Percentiles rank a stretch among this genome's conserved stretches.
phyloP scores from a whole-genome alignment of 805 yeast genomes.

The Teunomyces lycoperdinae region DNA sequence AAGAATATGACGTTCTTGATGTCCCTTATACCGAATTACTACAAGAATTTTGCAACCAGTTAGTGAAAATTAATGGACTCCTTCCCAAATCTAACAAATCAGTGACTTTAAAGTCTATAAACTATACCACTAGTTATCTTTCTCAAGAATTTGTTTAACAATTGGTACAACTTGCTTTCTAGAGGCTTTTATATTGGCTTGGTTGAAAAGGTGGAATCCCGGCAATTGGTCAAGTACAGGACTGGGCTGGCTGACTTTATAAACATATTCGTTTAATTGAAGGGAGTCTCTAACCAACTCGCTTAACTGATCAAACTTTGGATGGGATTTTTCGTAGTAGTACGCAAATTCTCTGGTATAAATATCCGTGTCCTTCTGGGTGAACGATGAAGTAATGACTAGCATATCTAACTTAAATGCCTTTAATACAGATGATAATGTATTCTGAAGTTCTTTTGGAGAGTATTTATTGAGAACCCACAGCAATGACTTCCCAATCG shows the following conservation, averaged over 20 bases:
- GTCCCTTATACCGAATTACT: constrained; percentile 15
- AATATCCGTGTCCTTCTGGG: constrained; percentile 27
- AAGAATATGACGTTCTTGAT: constrained; percentile 16
- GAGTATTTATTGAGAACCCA: constrained; percentile 44
- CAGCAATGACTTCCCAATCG: constrained; percentile 60
- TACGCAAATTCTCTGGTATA: constrained; percentile 37
- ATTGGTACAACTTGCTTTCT: constrained; percentile 86
- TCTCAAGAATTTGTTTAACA: constrained; percentile 32
- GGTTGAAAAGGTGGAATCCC: constrained; percentile 39
- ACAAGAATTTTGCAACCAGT: constrained; percentile 12
- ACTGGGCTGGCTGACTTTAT: constrained; percentile 16
- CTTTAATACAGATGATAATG: constrained; percentile 19
- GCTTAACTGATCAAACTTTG: constrained; percentile 17
- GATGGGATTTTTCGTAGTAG: constrained; percentile 15
- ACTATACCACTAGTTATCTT: constrained; percentile 10
- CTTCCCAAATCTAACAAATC: constrained; percentile 19
- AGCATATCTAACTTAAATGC: constrained; percentile 21
- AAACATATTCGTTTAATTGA: constrained; percentile 23
- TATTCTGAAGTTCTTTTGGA: constrained; percentile 18
- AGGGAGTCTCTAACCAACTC: constrained; percentile 19
- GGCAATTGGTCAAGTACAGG: constrained; percentile 9
- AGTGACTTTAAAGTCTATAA: constrained; percentile 13
- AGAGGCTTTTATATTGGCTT: constrained; percentile 56
- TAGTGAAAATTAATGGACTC: constrained; percentile 14
- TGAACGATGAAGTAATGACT: constrained; percentile 38